Evolutionary conservation across 2,329 filamentous ascomycete genomes (phyloP), one percentile per base, ranked within the genome.

Genomic region (Aquanectria penicillioides): DNA sequence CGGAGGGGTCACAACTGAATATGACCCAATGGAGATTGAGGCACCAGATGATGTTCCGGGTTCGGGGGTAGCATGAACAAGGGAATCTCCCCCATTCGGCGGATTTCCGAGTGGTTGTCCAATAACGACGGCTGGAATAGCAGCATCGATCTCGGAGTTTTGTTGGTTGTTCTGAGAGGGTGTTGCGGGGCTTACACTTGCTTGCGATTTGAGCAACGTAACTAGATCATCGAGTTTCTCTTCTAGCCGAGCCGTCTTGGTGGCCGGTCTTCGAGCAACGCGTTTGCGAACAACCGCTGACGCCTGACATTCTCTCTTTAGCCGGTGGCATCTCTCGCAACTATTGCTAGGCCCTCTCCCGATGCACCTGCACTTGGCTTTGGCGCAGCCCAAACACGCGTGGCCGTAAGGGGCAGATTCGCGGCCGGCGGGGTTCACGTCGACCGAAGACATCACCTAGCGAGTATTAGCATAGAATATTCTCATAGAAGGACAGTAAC

Each of bases 301-400:
- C 10, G 78, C 73, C 15, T 67, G 66, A 52, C 79, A 81, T 51
- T 76, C 73, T 62, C 75, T 77, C 13, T 69, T 70, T 3, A 81
- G 66, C 10, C 78, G 77, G 54, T 73, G 65, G 33, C 79, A 81
- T 33, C 79, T 77, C 48, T 78, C 74, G 51, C 74, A 77, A 17
- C 36, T 59, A 12, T 62, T 52, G 7, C 72, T 73, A 11, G 40
- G 63, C 5, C 64, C 64, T 15, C 73, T 68, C 23, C 74, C 63
- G 7, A 79, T 72, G 63, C 78, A 81, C 67, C 76, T 76, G 67
- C 77, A 80, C 54, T 80, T 81, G 28, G 78, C 77, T 46, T 74
- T 77, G 52, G 75, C 73, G 62, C 78, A 81, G 44, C 75, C 76
- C 34, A 68, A 64, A 53, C 78, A 80, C 15, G 78, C 76, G 18